Conservation (phyloP, 2,329 filamentous ascomycete genomes). For the Trichoderma koningii region DNA sequence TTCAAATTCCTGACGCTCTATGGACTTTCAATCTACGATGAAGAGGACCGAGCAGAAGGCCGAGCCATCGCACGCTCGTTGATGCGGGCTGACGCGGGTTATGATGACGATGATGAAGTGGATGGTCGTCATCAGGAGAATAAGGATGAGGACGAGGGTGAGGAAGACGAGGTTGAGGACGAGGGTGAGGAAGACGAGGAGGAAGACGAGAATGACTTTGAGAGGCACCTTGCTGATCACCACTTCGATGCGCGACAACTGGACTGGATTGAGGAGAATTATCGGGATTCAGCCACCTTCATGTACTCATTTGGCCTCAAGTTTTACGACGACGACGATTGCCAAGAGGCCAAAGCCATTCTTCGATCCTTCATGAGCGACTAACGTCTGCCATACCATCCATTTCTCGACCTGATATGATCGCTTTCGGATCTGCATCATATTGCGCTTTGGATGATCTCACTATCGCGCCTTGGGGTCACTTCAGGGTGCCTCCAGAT, state of each 20-base stretch:
- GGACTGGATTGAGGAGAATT: neutral
- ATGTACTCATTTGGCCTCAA: neutral
- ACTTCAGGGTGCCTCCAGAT: too few species aligned
- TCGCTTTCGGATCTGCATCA: neutral
- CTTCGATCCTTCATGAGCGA: neutral
- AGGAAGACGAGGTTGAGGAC: neutral
- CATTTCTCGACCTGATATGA: too few species aligned
- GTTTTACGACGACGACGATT: neutral
- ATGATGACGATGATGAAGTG: neutral
- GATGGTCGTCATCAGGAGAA: neutral
- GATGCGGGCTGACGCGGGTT: neutral
- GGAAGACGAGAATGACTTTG: neutral
- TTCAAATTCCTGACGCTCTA: neutral
- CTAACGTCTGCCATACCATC: too few species aligned
- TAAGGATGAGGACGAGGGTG: neutral
- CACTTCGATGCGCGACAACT: neutral
- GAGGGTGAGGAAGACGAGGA: neutral
- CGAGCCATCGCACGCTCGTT: neutral
- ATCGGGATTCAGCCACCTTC: neutral
- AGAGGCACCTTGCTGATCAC: neutral
- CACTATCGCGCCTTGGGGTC: too few species aligned
- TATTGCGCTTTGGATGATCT: neutral
- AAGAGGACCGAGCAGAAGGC: neutral
- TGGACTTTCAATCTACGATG: conserved; percentile 3
- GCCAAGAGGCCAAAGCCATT: neutral